A percentile compares a stretch with the other conserved stretches of the same genome.
Conservation (phyloP, 1,284 basidiomycete species). For the Pisolithus thermaeus region DNA sequence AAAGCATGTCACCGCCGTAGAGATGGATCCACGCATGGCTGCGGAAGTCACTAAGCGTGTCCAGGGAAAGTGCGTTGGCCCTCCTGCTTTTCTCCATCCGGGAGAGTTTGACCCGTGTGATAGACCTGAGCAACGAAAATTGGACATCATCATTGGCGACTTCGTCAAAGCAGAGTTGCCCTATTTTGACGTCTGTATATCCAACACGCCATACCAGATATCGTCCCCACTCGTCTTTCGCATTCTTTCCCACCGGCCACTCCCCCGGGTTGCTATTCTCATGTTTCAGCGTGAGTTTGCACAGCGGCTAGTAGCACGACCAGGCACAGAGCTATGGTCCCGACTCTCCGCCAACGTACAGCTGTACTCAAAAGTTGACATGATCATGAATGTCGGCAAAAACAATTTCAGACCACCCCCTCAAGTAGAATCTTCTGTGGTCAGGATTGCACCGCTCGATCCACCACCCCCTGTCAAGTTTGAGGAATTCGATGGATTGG, state of each 20-base stretch:
- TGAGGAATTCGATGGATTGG: constrained; percentile 96
- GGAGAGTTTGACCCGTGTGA: not conserved
- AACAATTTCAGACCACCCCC: constrained; percentile 98
- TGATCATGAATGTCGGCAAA: constrained; percentile 93
- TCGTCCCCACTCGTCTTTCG: constrained; percentile 98
- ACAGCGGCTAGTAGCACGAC: constrained; percentile 83
- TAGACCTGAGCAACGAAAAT: constrained; percentile 91
- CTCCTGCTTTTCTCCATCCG: constrained; percentile 1
- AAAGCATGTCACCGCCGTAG: constrained; percentile 89
- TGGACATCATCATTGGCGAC: constrained; percentile 93
- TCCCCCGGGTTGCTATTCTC: constrained; percentile 92
- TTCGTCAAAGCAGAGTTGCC: constrained; percentile 96
- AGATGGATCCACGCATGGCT: constrained; percentile 99
- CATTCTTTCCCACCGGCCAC: constrained; percentile 90
- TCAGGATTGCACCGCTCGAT: constrained; percentile 88
- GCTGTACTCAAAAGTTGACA: constrained; percentile 91
- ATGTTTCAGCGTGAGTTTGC: constrained; percentile 99
- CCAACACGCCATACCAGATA: constrained; percentile 98
- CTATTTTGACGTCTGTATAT: constrained; percentile 99
- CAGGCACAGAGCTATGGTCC: constrained; percentile 88
- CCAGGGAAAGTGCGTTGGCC: constrained; percentile 84
- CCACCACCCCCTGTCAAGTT: constrained; percentile 95
- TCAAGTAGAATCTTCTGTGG: constrained; percentile 89
- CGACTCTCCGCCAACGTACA: constrained; percentile 96
- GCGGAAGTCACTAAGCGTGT: constrained; percentile 96